Base-by-base conservation (phyloP, 1,284 basidiomycete genomes). In the Cryptococcus sp. region DNA sequence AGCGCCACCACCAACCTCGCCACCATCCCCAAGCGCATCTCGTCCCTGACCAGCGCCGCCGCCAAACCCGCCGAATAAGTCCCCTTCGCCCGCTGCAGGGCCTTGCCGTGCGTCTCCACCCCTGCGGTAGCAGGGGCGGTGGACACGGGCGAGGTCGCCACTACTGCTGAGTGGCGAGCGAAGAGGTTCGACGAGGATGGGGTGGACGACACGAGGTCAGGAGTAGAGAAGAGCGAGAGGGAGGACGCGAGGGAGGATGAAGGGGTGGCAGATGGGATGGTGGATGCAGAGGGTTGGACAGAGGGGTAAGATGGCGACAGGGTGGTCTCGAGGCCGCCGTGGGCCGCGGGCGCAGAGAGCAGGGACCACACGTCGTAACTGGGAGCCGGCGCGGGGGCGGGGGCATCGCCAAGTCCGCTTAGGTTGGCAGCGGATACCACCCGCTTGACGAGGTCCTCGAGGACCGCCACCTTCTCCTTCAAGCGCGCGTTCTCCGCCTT, bases 71-170 rank as follows among this genome's bases (percentile, higher is more conserved):
- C 40, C 53, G 48, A 50, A 50, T 51, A 53, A 56, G 57, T 64
- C 53, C 59, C 64, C 69, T 61, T 73, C 71, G 67, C 71, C 71
- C 71, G 71, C 71, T 73, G 71, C 71, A 68, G 71, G 71, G 71
- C 69, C 71, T 46, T 46, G 50, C 55, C 62, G 53, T 54, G 62
- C 59, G 56, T 58, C 60, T 48, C 49, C 12, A 16, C 12, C 5
- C 28, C 28, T 33, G 28, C 28, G 28, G 4, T 4, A 33, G 28
- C 28, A 33, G 28, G 28, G 13, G 48, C 43, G 40, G 57, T 48
- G 53, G 51, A 33, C 18, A 44, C 43, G 23, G 67, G 57, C 58
- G 52, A 46, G 61, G 68, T 69, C 70, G 67, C 72, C 72, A 74
- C 66, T 68, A 55, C 72, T 72, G 72, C 72, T 70, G 72, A 68